Conservation (phyloP, 257 asterid genomes). For the Jaltomata sinuosa region DNA sequence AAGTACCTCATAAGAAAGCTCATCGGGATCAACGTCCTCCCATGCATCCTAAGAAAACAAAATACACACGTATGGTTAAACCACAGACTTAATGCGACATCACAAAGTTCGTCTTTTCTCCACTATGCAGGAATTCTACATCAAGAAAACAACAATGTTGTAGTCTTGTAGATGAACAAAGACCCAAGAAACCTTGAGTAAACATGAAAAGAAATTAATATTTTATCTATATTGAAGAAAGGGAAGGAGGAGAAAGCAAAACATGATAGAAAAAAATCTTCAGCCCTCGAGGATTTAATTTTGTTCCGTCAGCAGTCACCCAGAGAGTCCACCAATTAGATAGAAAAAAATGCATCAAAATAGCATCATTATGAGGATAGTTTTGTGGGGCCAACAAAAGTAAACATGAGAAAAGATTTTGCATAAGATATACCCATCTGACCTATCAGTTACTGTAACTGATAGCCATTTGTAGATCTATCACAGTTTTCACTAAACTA, state of each 20-base stretch:
- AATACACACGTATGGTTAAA: background rate
- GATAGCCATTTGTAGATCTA: background rate
- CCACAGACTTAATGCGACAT: background rate
- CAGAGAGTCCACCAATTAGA: background rate
- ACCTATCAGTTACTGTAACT: background rate
- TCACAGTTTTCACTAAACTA: background rate
- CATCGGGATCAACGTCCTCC: conserved; percentile 94
- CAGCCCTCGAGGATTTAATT: background rate
- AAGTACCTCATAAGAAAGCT: conserved; percentile 77
- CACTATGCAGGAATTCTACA: background rate
- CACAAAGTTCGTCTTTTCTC: background rate
- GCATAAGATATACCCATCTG: background rate
- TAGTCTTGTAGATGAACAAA: background rate
- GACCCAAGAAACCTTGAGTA: background rate
- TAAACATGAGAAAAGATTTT: background rate
- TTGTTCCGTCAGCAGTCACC: background rate
- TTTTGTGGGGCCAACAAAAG: background rate
- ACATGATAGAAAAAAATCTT: background rate
- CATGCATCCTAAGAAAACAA: conserved; percentile 54
- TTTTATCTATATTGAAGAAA: background rate
- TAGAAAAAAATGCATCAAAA: background rate
- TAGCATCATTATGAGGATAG: background rate
- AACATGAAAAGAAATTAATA: background rate
- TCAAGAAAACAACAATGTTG: background rate
- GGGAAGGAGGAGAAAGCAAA: background rate